phyloP scores from a whole-genome alignment of 129 eudicot genomes.

The Cynara cardunculus region DNA sequence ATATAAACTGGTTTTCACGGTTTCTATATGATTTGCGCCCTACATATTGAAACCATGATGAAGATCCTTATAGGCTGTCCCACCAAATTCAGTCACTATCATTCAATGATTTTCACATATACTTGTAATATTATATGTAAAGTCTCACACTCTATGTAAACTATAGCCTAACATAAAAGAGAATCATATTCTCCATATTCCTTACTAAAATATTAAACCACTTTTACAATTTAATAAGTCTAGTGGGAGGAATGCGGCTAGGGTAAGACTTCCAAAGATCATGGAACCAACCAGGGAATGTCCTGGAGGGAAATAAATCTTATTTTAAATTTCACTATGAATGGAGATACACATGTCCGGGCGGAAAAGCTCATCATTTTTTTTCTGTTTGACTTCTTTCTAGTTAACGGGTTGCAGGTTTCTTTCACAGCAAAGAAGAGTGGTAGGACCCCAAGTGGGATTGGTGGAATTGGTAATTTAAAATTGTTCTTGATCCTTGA shows the following conservation, averaged over 20 bases:
- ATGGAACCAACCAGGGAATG: slow-evolving; percentile 61
- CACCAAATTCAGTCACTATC: slow-evolving; percentile 44
- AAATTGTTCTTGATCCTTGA: slow-evolving; percentile 18
- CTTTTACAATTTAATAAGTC: slow-evolving; percentile 26
- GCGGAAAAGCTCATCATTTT: slow-evolving; percentile 6
- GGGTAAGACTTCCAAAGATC: slow-evolving; percentile 44
- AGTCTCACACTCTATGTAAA: slow-evolving; percentile 21
- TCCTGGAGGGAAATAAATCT: slow-evolving; percentile 18
- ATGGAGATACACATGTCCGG: slow-evolving; percentile 20
- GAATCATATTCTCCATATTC: slow-evolving; percentile 40
- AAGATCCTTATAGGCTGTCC: slow-evolving; percentile 34
- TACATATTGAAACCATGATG: background rate
- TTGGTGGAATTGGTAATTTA: slow-evolving; percentile 9
- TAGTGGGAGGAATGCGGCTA: slow-evolving; percentile 21
- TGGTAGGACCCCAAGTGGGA: slow-evolving; percentile 34
- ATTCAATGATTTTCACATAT: slow-evolving; percentile 28
- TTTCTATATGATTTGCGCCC: too few species aligned
- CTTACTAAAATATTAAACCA: slow-evolving; percentile 26
- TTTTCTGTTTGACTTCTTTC: slow-evolving; percentile 22
- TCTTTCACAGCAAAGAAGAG: slow-evolving; percentile 21
- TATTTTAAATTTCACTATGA: slow-evolving; percentile 27
- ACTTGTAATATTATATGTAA: slow-evolving; percentile 11
- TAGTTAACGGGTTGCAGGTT: slow-evolving; percentile 18
- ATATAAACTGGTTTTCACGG: too few species aligned
- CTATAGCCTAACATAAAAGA: slow-evolving; percentile 44